Conservation (phyloP, 140 eudicot genomes). For the Flaveria floridana region DNA sequence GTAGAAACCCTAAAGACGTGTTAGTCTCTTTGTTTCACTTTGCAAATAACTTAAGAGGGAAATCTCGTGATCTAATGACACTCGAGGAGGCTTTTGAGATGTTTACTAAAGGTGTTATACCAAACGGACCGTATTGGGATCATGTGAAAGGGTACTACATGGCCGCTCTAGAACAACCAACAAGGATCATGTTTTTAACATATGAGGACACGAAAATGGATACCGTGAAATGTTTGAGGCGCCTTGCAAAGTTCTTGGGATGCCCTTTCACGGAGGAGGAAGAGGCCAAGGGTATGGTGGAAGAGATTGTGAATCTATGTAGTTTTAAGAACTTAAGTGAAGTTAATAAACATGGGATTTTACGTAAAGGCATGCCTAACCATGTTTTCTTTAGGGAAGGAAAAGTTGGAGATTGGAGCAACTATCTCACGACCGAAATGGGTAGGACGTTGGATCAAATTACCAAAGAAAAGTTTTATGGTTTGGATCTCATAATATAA, state of each 20-base stretch:
- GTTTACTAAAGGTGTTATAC: constrained; percentile 26
- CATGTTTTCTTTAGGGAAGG: constrained; percentile 31
- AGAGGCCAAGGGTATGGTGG: constrained; percentile 23
- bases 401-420: constrained; percentile 20
- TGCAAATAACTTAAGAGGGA: constrained; percentile 16
- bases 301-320: constrained; percentile 19
- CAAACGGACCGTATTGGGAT: constrained; percentile 33
- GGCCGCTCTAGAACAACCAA: constrained; percentile 17
- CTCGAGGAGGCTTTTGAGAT: constrained; percentile 29
- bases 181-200: constrained; percentile 23
- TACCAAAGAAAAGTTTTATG: background rate
- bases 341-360: constrained; percentile 29
- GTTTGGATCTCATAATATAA: background rate
- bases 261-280: constrained; percentile 27
- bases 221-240: constrained; percentile 5
- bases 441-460: background rate
- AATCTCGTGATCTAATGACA: constrained; percentile 14
- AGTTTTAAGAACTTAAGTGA: constrained; percentile 28
- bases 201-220: constrained; percentile 28
- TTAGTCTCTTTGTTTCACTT: constrained; percentile 38
- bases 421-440: constrained; percentile 22
- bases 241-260: constrained; percentile 26
- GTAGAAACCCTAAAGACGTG: constrained; percentile 40
- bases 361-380: constrained; percentile 21
- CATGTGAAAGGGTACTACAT: constrained; percentile 32